phyloP scores from a whole-genome alignment of 2,329 filamentous ascomycete genomes.

The Didymella lethalis region DNA sequence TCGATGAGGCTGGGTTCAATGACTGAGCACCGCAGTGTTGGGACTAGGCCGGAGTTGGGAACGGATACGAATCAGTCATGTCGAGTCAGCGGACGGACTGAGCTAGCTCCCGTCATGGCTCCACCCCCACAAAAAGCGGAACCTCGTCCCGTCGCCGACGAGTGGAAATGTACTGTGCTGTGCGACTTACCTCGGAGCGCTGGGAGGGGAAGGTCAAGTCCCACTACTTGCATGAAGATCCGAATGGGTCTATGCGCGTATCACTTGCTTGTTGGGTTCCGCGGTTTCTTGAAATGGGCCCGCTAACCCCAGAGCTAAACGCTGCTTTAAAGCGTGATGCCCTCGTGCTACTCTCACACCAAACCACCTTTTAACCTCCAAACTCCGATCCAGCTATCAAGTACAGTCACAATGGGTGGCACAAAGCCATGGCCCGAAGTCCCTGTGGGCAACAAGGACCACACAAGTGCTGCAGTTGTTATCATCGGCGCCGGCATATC shows the following conservation, averaged over 20 bases:
- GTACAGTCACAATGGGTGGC: slow-evolving; percentile 45
- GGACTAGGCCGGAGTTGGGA: neutral
- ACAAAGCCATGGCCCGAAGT: slow-evolving; percentile 56
- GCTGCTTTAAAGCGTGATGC: neutral
- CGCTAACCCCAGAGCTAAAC: neutral
- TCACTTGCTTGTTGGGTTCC: neutral
- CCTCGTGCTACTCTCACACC: neutral
- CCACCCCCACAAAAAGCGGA: neutral
- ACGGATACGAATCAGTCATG: neutral
- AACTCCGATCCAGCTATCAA: neutral
- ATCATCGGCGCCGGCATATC: slow-evolving; percentile 66
- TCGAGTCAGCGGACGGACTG: slow-evolving; percentile 1
- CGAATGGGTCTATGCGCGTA: neutral
- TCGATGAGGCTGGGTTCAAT: neutral
- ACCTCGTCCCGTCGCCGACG: neutral
- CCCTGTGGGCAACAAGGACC: slow-evolving; percentile 59
- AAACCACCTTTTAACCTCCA: neutral
- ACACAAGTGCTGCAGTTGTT: slow-evolving; percentile 62
- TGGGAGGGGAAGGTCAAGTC: slow-evolving; percentile 5
- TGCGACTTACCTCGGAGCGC: slow-evolving; percentile 5
- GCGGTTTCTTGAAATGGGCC: neutral
- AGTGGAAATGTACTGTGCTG: neutral
- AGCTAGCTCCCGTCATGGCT: slow-evolving; percentile 1
- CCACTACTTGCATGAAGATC: neutral
- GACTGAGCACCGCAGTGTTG: neutral